Base-by-base conservation (phyloP, 371 early-diverging fungal genomes). In the Parasitella parasitica region DNA sequence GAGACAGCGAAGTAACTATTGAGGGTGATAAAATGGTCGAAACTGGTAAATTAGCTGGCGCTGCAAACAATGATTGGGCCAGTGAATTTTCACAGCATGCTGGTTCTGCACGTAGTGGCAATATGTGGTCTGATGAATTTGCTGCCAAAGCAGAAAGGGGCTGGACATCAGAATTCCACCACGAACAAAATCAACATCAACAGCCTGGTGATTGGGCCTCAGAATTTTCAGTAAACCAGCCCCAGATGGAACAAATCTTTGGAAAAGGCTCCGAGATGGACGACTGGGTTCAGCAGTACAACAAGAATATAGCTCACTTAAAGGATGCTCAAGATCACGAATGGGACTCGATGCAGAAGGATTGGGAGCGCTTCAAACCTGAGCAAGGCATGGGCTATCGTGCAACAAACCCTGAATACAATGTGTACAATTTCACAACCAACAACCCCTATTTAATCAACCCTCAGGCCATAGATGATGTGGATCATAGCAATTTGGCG, bases 1-100 rank as follows among this genome's bases (percentile, higher is more conserved):
- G 94, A 69, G 94, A 98, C 71, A 85, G 89, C 27, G 89, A 96
- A 72, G 84, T 93, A 0, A 82, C 85, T 0, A 90, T 97, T 57
- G 91, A 91, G 66, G 94, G 92, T 15, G 87, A 93, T 69, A 89
- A 91, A 68, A 77, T 95, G 38, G 93, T 95, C 30, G 78, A 82
- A 48, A 77, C 82, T 22, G 70, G 73, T 1, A 64, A 60, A 28
- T 8, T 34, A 2, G 34, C 49, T 69, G 39, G 70, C 50, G 46
- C 11, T 2, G 32, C 13, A 27, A 22, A 22, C 16, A 41, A 22
- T 7, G 57, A 72, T 54, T 89, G 90, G 90, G 82, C 80, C 9
- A 81, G 80, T 41, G 89, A 84, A 20, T 83, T 82, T 35, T 49
- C 56, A n/a, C 57, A 64, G 28, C 49, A 66, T 28, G 62, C 63